Conservation (phyloP, 2,329 filamentous ascomycete genomes). For the Alternaria hordeiaustralica region DNA sequence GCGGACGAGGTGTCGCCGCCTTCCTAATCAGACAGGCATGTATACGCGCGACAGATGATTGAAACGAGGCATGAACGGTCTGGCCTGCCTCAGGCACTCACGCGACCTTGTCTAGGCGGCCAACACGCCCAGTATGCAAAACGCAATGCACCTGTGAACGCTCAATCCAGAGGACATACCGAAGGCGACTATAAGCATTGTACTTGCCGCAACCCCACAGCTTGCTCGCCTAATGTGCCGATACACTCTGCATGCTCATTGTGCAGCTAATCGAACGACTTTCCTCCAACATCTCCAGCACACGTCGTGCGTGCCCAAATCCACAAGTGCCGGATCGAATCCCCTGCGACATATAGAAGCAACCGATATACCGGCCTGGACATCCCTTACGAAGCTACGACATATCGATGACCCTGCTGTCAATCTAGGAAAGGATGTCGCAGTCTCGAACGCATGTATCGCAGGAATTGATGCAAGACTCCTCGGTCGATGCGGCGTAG, state of each 20-base stretch:
- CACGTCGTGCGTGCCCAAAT: background rate
- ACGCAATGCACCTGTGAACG: background rate
- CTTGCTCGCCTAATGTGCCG: background rate
- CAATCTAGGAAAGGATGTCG: background rate
- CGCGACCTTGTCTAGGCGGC: background rate
- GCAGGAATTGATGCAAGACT: background rate
- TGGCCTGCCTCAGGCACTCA: background rate
- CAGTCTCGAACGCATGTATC: background rate
- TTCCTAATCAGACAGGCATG: constrained; percentile 1
- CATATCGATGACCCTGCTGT: background rate
- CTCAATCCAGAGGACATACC: background rate
- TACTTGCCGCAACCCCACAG: constrained; percentile 2
- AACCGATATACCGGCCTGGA: background rate
- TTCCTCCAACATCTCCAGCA: background rate
- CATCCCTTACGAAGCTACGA: background rate
- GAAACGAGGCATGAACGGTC: constrained; percentile 4
- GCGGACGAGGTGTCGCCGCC: constrained; percentile 19
- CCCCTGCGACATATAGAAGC: background rate
- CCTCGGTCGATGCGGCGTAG: background rate
- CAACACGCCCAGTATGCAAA: background rate
- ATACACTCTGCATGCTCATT: background rate
- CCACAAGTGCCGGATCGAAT: background rate
- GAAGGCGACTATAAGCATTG: constrained; percentile 2
- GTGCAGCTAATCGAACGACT: background rate
- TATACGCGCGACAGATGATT: background rate